A percentile compares a stretch with the other conserved stretches of the same genome.
These are phyloP conservation scores for Mortierella sp. DNA, from an alignment of 371 early-diverging fungal genomes.

Conservation along the genomic window DNA sequence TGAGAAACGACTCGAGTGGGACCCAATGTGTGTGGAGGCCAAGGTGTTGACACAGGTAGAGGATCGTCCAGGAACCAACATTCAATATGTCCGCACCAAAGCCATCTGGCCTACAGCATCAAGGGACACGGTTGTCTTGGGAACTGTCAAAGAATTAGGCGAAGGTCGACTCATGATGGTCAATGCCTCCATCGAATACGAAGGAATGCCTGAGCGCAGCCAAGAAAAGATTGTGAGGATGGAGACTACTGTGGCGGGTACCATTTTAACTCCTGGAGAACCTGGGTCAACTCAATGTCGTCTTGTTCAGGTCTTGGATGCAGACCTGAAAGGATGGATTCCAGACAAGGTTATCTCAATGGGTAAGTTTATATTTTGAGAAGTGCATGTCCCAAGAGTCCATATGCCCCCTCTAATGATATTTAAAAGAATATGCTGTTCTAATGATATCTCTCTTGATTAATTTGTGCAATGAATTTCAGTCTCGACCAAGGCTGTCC, in stretches of 20 bases:
- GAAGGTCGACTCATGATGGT: conserved; percentile 49
- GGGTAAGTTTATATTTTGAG: conserved; percentile 13
- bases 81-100: conserved; percentile 65
- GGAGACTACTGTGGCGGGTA: conserved; percentile 64
- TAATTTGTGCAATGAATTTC: background rate
- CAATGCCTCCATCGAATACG: conserved; percentile 57
- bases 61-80: conserved; percentile 46
- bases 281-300: conserved; percentile 49
- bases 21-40: conserved; percentile 62
- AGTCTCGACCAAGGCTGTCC: conserved; percentile 45
- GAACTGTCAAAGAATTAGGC: conserved; percentile 53
- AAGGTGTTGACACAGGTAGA: conserved; percentile 40
- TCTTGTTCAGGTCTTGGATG: conserved; percentile 63
- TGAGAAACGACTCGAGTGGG: conserved; percentile 60
- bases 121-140: conserved; percentile 62
- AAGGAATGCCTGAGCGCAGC: conserved; percentile 48
- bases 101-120: conserved; percentile 68
- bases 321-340: conserved; percentile 68
- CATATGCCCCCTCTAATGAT: too few species aligned
- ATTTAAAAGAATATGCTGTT: too few species aligned
- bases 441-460: background rate
- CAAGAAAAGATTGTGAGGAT: conserved; percentile 60
- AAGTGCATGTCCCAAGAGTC: background rate
- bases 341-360: conserved; percentile 62
- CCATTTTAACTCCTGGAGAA: conserved; percentile 42